phyloP scores from a whole-genome alignment of 371 early-diverging fungal genomes.

The Mortierella sp. region DNA sequence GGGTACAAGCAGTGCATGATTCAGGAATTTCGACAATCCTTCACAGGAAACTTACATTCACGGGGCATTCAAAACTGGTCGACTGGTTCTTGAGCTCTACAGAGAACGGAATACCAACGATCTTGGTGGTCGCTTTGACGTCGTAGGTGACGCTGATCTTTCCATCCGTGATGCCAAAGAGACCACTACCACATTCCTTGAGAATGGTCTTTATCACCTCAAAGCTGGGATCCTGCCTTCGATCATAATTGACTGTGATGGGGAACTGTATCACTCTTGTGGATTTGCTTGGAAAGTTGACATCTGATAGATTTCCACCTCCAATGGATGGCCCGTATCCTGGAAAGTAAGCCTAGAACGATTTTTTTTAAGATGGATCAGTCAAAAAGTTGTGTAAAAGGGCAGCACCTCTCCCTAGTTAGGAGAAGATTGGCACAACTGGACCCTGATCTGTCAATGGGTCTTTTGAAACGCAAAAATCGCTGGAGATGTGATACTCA shows the following conservation, averaged over 20 bases:
- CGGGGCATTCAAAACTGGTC: conserved; percentile 19
- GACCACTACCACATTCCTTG: conserved; percentile 26
- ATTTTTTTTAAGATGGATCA: neutral
- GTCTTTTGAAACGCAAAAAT: too few relatives aligned
- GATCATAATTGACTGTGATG: conserved; percentile 54
- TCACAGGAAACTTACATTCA: conserved; percentile 48
- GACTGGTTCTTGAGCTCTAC: conserved; percentile 39
- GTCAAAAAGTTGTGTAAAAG: too few relatives aligned
- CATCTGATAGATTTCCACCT: conserved; percentile 58
- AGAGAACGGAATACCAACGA: conserved; percentile 59
- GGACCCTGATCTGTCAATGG: too few relatives aligned
- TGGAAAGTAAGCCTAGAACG: conserved; percentile 63
- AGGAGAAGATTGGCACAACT: too few relatives aligned
- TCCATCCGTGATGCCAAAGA: conserved; percentile 41
- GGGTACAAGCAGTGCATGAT: too few relatives aligned
- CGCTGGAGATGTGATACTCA: too few relatives aligned
- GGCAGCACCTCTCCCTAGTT: too few relatives aligned
- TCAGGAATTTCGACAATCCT: too few relatives aligned
- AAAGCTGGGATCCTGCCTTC: conserved; percentile 38
- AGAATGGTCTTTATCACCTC: conserved; percentile 55
- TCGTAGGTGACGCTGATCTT: conserved; percentile 62
- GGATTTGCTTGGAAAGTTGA: conserved; percentile 59
- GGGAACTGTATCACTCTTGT: conserved; percentile 60
- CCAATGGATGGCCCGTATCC: conserved; percentile 57
- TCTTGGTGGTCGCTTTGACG: conserved; percentile 56